Conservation (phyloP, 768 basidiomycete genomes). For the Lactarius pseudohatsudake region DNA sequence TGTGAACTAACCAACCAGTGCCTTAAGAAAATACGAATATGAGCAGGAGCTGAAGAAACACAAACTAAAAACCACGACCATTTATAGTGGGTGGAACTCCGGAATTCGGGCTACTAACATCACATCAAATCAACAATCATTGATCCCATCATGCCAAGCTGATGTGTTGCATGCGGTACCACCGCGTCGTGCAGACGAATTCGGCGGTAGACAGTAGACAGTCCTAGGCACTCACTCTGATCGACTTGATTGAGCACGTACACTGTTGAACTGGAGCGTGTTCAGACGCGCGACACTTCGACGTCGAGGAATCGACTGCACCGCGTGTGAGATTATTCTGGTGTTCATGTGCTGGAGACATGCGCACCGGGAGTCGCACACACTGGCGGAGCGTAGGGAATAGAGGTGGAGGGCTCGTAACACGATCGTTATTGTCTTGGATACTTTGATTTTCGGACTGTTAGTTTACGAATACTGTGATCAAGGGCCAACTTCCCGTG, state of each 20-base stretch:
- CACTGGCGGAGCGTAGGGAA: too few species aligned
- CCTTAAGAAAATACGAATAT: conserved; percentile 2
- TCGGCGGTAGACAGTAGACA: background rate
- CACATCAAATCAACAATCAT: background rate
- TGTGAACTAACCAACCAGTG: conserved; percentile 23
- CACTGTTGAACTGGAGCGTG: too few species aligned
- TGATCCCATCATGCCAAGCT: background rate
- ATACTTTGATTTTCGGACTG: too few species aligned
- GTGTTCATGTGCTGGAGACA: too few species aligned
- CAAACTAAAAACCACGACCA: background rate
- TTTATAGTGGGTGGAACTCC: background rate
- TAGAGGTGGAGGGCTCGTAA: too few species aligned
- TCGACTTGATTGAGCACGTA: background rate
- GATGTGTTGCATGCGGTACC: background rate
- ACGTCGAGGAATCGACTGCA: too few species aligned
- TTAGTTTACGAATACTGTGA: too few species aligned
- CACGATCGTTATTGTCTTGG: too few species aligned
- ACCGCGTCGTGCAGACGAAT: background rate
- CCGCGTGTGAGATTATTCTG: too few species aligned
- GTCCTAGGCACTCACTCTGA: background rate
- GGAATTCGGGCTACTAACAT: background rate
- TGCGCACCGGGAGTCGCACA: too few species aligned
- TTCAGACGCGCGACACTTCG: too few species aligned
- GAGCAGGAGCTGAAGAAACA: conserved; percentile 1
- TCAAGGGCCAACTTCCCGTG: too few species aligned